These are phyloP conservation scores for Aspergillus sp. DNA, from an alignment of 2,329 filamentous ascomycete species.

Conservation along the genomic window DNA sequence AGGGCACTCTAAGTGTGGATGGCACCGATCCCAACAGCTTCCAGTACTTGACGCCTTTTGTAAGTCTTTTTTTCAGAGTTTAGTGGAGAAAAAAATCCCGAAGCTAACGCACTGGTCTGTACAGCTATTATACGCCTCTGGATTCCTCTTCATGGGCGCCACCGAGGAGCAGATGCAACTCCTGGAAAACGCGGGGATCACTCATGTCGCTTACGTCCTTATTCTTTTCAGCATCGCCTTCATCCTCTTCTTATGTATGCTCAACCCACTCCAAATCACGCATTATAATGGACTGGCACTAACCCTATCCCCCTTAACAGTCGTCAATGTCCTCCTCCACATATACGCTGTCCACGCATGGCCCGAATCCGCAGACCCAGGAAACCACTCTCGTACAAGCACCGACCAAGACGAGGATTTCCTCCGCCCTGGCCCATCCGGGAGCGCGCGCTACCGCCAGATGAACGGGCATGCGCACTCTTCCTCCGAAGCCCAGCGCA, in stretches of 20 bases:
- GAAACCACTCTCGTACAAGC: conserved; percentile 6
- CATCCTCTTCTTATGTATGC: conserved; percentile 78
- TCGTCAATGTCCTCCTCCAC: conserved; percentile 80
- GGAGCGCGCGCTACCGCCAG: not conserved
- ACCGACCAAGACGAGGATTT: conserved; percentile 5
- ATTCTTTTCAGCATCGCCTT: conserved; percentile 90
- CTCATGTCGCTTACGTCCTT: conserved; percentile 87
- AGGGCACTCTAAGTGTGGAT: conserved; percentile 62
- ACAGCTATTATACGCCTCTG: conserved; percentile 84
- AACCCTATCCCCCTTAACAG: conserved; percentile 32
- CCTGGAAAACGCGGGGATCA: conserved; percentile 70
- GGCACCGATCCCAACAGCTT: conserved; percentile 71
- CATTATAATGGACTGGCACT: not conserved
- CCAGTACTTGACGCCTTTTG: conserved; percentile 69
- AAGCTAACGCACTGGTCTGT: conserved; percentile 27
- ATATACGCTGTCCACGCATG: conserved; percentile 71
- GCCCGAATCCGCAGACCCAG: conserved; percentile 36
- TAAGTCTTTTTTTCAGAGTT: conserved; percentile 47
- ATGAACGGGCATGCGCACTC: conserved; percentile 48
- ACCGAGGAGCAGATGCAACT: conserved; percentile 94
- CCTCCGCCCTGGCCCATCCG: conserved; percentile 10
- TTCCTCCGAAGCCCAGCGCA: conserved; percentile 47
- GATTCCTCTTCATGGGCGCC: conserved; percentile 96
- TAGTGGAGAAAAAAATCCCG: not conserved
- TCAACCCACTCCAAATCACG: conserved; percentile 5